Base-by-base conservation (phyloP, 352 stramenopile genomes). In the Pythium coloratum region DNA sequence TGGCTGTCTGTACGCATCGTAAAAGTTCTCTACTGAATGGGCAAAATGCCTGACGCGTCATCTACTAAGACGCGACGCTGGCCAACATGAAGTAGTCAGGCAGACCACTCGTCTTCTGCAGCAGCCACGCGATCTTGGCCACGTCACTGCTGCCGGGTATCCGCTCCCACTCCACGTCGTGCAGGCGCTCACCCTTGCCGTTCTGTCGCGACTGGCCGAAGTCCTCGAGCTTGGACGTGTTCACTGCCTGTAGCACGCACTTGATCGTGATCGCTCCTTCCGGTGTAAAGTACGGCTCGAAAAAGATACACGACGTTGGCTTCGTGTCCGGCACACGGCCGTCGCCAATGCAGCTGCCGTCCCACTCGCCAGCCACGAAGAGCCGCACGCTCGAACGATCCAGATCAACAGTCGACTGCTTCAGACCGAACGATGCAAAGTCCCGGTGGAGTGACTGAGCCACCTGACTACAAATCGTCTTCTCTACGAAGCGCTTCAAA, bases 331-430 rank as follows among this genome's bases (percentile, higher is more conserved):
- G 84, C 12, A 96, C 86, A 51, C 87, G 86, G 20, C 88, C 88
- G 71, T 96, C 88, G n/a, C 88, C 88, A 59, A 96, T 86, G 67
- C 78, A 94, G 47, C 76, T 91, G 46, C 88, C 88, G 49, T 94
- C 76, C 88, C 88, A 96, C 44, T 92, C 86, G 18, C 82, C 84
- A 2, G 86, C 84, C 24, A 85, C 75, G 58, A 94, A 82, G 32
- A 96, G 70, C 2, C 86, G 81, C 18, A 96, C 81, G 30, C 82
- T 93, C 12, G 81, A 79, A 33, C 82, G 76, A 53, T 96, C 86
- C 46, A 94, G 69, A 61, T 94, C 88, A 67, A 94, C 82, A 4
- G 72, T 81, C 24, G 78, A 86, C 59, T 96, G 82, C 67, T 94
- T 94, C 28, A 94, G 46, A 4, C 86, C 88, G 8, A 90, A 86